Evolutionary conservation across 2,329 filamentous ascomycete genomes (phyloP).

Genomic region (Cladosporium sp.): DNA sequence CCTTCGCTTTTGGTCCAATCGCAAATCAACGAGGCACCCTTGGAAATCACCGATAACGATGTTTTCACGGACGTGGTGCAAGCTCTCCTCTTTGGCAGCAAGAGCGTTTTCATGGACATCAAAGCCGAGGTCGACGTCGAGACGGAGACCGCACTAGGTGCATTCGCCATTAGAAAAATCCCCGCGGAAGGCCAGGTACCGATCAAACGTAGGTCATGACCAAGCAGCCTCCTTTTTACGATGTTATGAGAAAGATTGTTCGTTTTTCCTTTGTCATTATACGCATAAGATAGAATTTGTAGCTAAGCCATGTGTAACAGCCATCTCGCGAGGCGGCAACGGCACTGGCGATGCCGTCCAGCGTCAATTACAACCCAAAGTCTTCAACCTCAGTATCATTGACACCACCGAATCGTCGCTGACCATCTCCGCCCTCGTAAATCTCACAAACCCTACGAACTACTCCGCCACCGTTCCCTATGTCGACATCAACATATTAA

Average conservation of each 20-base stretch:
- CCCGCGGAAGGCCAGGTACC: conserved; percentile 78
- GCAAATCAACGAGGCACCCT: conserved; percentile 67
- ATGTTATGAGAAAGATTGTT: conserved; percentile 10
- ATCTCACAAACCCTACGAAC: conserved; percentile 82
- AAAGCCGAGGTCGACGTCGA: conserved; percentile 76
- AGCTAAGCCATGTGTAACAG: conserved; percentile 19
- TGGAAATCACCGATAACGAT: conserved; percentile 73
- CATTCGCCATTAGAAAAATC: conserved; percentile 73
- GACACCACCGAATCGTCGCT: conserved; percentile 68
- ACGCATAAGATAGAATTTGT: conserved; percentile 20
- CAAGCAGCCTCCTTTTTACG: conserved; percentile 10
- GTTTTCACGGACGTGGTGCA: conserved; percentile 78
- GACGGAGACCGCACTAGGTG: conserved; percentile 73
- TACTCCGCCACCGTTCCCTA: conserved; percentile 81
- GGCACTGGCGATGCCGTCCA: conserved; percentile 4
- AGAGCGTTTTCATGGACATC: conserved; percentile 65
- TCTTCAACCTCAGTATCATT: conserved; percentile 65
- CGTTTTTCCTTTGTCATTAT: conserved; percentile 1
- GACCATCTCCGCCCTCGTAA: conserved; percentile 64
- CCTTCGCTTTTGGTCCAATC: conserved; percentile 68
- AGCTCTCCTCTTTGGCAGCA: conserved; percentile 66
- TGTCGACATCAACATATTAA: conserved; percentile 66
- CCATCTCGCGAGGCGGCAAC: conserved; percentile 10
- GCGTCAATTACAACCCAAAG: conserved; percentile 48
- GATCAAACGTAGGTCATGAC: conserved; percentile 76